Evolutionary conservation across 2,329 filamentous ascomycete genomes (phyloP).

Genomic region (Eutypella sp.): DNA sequence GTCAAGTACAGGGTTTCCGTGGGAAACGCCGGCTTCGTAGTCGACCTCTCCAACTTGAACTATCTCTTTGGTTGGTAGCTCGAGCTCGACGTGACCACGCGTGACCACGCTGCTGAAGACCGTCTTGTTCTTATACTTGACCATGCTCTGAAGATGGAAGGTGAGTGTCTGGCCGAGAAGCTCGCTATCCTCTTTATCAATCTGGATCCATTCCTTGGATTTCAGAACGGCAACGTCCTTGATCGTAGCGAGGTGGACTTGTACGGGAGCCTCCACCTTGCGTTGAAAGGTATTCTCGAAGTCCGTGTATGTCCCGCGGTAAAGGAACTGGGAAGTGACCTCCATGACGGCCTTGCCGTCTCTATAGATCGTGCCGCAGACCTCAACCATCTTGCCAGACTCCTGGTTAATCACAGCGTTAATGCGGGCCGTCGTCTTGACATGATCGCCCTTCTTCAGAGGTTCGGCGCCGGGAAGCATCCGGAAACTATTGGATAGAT

Average conservation of each 20-base stretch:
- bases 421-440: conserved; percentile 90
- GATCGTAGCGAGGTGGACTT: conserved; percentile 78
- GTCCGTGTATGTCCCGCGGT: conserved; percentile 87
- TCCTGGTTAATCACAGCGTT: conserved; percentile 98
- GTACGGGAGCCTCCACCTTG: conserved; percentile 92
- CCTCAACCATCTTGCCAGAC: conserved; percentile 98
- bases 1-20: conserved; percentile 95
- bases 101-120: conserved; percentile 92
- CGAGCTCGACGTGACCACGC: conserved; percentile 83
- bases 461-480: conserved; percentile 96
- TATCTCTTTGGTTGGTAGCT: conserved; percentile 93
- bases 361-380: conserved; percentile 92
- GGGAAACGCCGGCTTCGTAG: conserved; percentile 84
- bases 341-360: conserved; percentile 89
- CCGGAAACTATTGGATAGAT: conserved; percentile 94
- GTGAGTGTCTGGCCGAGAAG: conserved; percentile 89
- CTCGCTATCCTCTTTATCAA: conserved; percentile 75
- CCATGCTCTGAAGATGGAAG: conserved; percentile 89
- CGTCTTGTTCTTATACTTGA: conserved; percentile 91
- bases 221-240: conserved; percentile 92
- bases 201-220: conserved; percentile 96
- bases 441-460: conserved; percentile 88
- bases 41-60: conserved; percentile 97
- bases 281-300: conserved; percentile 98
- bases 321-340: conserved; percentile 96